Percentiles rank a stretch among this genome's conserved stretches.
phyloP scores from a whole-genome alignment of 2,329 filamentous ascomycete genomes.

The Aspergillus sp. region DNA sequence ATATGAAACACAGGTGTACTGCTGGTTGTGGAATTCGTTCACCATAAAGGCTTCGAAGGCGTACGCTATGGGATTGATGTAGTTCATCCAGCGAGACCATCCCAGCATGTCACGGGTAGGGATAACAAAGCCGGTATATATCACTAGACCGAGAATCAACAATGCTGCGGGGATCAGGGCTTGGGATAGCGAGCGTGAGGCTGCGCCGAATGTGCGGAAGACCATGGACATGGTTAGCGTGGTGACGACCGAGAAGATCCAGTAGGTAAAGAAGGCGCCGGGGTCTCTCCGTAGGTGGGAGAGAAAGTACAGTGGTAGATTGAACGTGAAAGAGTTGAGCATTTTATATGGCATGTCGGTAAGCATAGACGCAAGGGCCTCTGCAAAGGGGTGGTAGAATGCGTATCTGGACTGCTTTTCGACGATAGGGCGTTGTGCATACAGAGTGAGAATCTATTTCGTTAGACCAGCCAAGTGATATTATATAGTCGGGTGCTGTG shows the following conservation, averaged over 20 bases:
- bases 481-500: too few relatives aligned
- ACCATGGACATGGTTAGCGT: conserved; percentile 82
- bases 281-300: conserved; percentile 73
- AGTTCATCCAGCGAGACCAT: conserved; percentile 80
- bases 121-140: conserved; percentile 49
- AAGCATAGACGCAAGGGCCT: conserved; percentile 82
- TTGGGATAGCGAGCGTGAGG: conserved; percentile 65
- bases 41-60: conserved; percentile 76
- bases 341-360: conserved; percentile 83
- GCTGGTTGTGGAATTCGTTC: conserved; percentile 70
- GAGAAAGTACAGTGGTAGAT: conserved; percentile 82
- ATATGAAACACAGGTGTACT: conserved; percentile 52
- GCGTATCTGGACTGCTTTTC: conserved; percentile 87
- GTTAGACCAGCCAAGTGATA: too few relatives aligned
- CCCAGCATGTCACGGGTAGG: conserved; percentile 61
- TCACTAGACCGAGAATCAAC: conserved; percentile 37
- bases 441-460: conserved; percentile 71
- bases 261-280: conserved; percentile 80
- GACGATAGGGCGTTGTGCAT: conserved; percentile 85
- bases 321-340: conserved; percentile 70
- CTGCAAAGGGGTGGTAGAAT: conserved; percentile 83
- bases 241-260: conserved; percentile 70
- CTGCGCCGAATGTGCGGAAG: conserved; percentile 67
- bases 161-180: conserved; percentile 54
- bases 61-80: conserved; percentile 73